These are phyloP conservation scores for Geotrichum australiense DNA, from an alignment of 1,139 yeast genomes.

Conservation along the genomic window DNA sequence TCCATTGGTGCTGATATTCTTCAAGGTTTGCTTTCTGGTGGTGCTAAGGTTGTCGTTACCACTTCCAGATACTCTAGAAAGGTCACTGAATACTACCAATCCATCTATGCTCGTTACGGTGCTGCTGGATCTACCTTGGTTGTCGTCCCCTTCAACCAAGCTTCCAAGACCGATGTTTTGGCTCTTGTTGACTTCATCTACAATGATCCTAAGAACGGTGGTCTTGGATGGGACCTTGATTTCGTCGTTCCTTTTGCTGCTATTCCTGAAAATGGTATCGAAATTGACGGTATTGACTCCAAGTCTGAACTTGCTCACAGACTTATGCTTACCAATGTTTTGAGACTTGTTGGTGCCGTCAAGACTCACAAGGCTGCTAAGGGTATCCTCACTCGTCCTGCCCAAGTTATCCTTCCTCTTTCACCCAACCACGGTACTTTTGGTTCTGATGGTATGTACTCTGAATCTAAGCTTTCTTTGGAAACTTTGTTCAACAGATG, in stretches of 20 bases:
- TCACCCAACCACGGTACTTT: conserved; percentile 99
- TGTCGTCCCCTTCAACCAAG: conserved; percentile 98
- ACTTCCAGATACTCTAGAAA: conserved; percentile 92
- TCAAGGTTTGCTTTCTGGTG: conserved; percentile 94
- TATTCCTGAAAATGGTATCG: conserved; percentile 96
- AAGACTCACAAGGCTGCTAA: conserved; percentile 75
- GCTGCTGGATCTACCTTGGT: conserved; percentile 84
- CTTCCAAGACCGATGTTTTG: conserved; percentile 88
- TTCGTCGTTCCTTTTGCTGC: conserved; percentile 93
- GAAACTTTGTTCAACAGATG: conserved; percentile 98
- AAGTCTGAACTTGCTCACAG: conserved; percentile 97
- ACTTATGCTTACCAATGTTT: conserved; percentile 91
- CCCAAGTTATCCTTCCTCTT: conserved; percentile 91
- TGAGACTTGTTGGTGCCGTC: conserved; percentile 86
- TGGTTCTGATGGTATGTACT: conserved; percentile 95
- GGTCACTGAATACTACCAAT: conserved; percentile 93
- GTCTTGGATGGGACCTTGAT: conserved; percentile 97
- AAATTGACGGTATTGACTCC: conserved; percentile 86
- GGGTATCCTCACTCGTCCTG: conserved; percentile 68
- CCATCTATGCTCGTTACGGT: conserved; percentile 87
- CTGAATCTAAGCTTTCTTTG: conserved; percentile 90
- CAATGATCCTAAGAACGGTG: conserved; percentile 73
- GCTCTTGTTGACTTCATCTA: conserved; percentile 81
- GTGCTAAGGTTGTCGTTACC: conserved; percentile 94
- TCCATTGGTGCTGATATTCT: conserved; percentile 96